These are phyloP conservation scores for Epicoccum nigrum DNA, from an alignment of 2,329 filamentous ascomycete species.

Conservation along the genomic window DNA sequence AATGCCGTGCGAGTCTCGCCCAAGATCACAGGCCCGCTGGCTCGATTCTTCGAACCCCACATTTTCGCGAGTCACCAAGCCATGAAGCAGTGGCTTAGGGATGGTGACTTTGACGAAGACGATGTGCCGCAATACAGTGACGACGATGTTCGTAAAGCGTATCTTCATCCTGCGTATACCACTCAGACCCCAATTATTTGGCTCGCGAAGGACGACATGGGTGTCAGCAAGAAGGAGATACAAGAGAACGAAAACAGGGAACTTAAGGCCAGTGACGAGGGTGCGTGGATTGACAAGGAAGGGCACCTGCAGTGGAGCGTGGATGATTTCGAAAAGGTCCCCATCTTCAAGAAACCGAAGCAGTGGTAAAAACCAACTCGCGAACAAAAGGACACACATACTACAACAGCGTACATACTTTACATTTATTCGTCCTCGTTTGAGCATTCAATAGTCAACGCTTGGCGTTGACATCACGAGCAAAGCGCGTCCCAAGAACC, in stretches of 20 bases:
- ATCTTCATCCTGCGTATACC: conserved; percentile 44
- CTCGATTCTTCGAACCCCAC: conserved; percentile 45
- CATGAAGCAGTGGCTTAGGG: conserved; percentile 42
- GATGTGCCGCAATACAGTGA: conserved; percentile 43
- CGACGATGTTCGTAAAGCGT: conserved; percentile 43
- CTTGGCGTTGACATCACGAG: conserved; percentile 10
- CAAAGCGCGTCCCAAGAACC: conserved; percentile 1
- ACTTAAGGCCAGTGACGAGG: conserved; percentile 38
- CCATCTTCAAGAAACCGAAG: conserved; percentile 39
- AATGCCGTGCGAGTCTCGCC: conserved; percentile 32
- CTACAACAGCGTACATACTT: neutral
- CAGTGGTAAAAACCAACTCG: conserved; percentile 30
- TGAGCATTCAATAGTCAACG: neutral
- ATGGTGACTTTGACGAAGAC: conserved; percentile 40
- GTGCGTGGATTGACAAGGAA: conserved; percentile 44
- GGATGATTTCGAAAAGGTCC: conserved; percentile 41
- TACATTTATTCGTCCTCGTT: too few species aligned
- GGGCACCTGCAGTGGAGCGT: conserved; percentile 38
- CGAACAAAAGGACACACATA: neutral
- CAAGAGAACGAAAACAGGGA: conserved; percentile 38
- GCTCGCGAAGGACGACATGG: conserved; percentile 42
- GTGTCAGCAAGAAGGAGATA: conserved; percentile 41
- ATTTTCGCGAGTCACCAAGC: conserved; percentile 43
- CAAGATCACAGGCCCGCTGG: conserved; percentile 35
- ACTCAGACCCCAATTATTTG: conserved; percentile 43